Evolutionary conservation across 2,329 filamentous ascomycete species (phyloP).

Genomic region (Aspergillus sp.): DNA sequence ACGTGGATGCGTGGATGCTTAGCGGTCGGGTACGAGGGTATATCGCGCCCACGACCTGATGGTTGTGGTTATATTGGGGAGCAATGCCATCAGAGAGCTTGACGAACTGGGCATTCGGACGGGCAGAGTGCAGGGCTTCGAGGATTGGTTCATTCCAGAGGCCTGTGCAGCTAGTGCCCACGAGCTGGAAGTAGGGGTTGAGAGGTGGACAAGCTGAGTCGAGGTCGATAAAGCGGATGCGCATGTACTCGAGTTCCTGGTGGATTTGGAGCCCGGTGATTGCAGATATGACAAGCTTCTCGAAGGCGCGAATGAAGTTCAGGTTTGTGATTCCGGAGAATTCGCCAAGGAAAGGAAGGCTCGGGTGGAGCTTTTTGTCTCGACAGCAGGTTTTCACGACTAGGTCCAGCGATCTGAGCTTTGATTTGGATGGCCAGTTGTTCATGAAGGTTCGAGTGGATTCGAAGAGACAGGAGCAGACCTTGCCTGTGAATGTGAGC

Average conservation of each 20-base stretch:
- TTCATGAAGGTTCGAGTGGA: conserved; percentile 53
- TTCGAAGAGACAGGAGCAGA: conserved; percentile 70
- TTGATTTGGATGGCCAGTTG: conserved; percentile 39
- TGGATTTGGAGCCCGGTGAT: conserved; percentile 62
- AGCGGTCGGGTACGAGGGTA: conserved; percentile 40
- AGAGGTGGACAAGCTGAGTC: conserved; percentile 69
- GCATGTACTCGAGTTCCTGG: conserved; percentile 60
- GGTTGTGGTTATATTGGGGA: conserved; percentile 31
- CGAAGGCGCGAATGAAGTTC: conserved; percentile 70
- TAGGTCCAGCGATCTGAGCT: conserved; percentile 66
- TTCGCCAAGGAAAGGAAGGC: conserved; percentile 55
- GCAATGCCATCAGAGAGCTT: conserved; percentile 66
- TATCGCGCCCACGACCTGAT: conserved; percentile 33
- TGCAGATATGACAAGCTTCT: conserved; percentile 64
- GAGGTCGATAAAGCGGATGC: conserved; percentile 74
- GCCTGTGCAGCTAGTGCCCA: conserved; percentile 62
- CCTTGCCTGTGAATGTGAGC: conserved; percentile 69
- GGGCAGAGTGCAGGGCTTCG: conserved; percentile 56
- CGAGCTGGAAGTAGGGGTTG: conserved; percentile 70
- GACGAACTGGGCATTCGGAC: conserved; percentile 60
- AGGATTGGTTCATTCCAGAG: conserved; percentile 72
- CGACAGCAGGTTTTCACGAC: conserved; percentile 75
- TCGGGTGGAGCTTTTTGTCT: conserved; percentile 28
- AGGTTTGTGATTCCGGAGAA: conserved; percentile 71
- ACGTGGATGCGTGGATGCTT: conserved; percentile 41